Evolutionary conservation across 148 eudicot genomes (phyloP).

Genomic region (Oxyria digyna): DNA sequence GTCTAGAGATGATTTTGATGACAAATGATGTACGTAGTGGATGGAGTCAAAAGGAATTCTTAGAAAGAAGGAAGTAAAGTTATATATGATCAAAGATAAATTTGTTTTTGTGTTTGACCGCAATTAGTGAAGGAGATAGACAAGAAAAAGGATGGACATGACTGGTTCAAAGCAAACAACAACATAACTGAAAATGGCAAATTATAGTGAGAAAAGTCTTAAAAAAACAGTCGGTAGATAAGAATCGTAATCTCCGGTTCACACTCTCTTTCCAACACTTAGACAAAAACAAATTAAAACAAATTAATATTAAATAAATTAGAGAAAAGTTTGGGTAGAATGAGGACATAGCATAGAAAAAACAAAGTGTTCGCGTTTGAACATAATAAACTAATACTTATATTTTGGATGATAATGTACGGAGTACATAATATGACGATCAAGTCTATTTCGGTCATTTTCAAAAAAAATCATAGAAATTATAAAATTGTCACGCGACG

Average conservation of each 20-base stretch:
- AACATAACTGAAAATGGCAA: constrained; percentile 1
- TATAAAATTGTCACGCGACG: too few relatives aligned
- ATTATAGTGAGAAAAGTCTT: constrained; percentile 2
- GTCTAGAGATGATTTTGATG: background rate
- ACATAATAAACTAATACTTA: too few relatives aligned
- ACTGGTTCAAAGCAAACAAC: background rate
- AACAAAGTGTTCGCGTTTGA: too few relatives aligned
- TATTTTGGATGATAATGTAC: too few relatives aligned
- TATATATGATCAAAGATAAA: background rate
- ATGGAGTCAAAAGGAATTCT: constrained; percentile 2
- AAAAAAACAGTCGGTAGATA: constrained; percentile 2
- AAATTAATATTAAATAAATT: background rate
- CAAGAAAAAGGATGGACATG: background rate
- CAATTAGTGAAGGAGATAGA: constrained; percentile 2
- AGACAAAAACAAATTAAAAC: background rate
- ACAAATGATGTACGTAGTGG: background rate
- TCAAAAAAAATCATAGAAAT: too few relatives aligned
- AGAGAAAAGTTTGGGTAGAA: too few relatives aligned
- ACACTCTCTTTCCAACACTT: background rate
- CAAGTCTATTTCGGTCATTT: too few relatives aligned
- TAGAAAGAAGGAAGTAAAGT: background rate
- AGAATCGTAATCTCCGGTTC: background rate
- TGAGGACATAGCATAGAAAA: too few relatives aligned
- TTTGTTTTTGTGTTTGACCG: background rate
- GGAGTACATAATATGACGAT: too few relatives aligned